Evolutionary conservation across 2,329 filamentous ascomycete species (phyloP).

Genomic region (Fusarium musae): DNA sequence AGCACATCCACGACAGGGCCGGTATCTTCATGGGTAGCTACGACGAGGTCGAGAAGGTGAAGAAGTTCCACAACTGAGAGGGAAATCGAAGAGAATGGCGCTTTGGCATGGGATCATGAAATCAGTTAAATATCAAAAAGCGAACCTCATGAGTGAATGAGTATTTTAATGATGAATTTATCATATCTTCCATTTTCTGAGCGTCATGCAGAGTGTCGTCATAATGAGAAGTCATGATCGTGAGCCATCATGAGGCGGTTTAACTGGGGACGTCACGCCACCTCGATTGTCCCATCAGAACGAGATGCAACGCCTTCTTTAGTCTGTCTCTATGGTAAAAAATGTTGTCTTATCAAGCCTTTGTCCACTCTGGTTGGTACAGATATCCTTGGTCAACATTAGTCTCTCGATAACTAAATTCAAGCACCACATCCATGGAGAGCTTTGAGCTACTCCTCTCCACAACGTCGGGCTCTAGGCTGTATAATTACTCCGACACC

Average conservation of each 20-base stretch:
- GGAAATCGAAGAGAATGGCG: conserved; percentile 4
- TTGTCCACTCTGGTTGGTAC: neutral
- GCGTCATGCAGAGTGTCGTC: conserved; percentile 17
- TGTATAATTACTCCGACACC: neutral
- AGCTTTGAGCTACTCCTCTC: neutral
- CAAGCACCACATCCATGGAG: neutral
- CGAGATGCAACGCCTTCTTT: neutral
- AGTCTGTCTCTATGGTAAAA: neutral
- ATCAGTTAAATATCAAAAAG: conserved; percentile 38
- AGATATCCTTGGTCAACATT: neutral
- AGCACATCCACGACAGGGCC: conserved; percentile 93
- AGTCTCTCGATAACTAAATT: neutral
- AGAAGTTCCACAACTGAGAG: conserved; percentile 72
- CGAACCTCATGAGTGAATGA: conserved; percentile 40
- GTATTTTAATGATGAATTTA: conserved; percentile 42
- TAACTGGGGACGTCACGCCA: conserved; percentile 1
- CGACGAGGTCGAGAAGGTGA: conserved; percentile 96
- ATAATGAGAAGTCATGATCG: conserved; percentile 32
- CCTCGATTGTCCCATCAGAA: neutral
- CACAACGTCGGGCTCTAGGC: too few species aligned
- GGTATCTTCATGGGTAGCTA: conserved; percentile 97
- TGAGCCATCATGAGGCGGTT: conserved; percentile 19
- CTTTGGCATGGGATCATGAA: conserved; percentile 32
- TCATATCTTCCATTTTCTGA: conserved; percentile 7
- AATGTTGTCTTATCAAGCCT: neutral